phyloP scores from a whole-genome alignment of 768 basidiomycete species.

The Rhizopogon sp. region DNA sequence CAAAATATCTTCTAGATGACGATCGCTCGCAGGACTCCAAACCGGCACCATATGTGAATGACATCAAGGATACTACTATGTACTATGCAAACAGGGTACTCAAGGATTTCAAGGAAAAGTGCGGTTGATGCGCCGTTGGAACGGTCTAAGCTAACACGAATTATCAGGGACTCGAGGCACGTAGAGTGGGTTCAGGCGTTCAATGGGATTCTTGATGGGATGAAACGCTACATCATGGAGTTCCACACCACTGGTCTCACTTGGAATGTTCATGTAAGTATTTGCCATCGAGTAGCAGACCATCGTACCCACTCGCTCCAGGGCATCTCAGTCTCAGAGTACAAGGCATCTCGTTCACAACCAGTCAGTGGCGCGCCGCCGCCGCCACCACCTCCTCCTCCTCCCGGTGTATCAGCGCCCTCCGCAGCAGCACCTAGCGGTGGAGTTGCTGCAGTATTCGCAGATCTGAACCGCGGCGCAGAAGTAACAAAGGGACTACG shows the following conservation, averaged over 20 bases:
- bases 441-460: conserved; percentile 79
- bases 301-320: conserved; percentile 16
- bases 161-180: conserved; percentile 75
- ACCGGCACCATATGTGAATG: conserved; percentile 74
- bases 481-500: conserved; percentile 86
- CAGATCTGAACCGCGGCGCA: conserved; percentile 84
- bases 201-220: conserved; percentile 64
- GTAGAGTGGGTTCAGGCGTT: conserved; percentile 84
- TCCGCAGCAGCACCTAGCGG: conserved; percentile 41
- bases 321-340: conserved; percentile 57
- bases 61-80: conserved; percentile 79
- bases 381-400: conserved; percentile 52
- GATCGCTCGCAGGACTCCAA: conserved; percentile 49
- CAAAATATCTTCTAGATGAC: not conserved
- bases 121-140: conserved; percentile 21
- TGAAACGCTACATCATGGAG: conserved; percentile 79
- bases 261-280: conserved; percentile 81
- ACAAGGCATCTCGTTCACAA: conserved; percentile 32
- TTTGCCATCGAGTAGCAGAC: not conserved
- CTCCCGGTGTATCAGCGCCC: conserved; percentile 37
- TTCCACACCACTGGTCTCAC: conserved; percentile 80
- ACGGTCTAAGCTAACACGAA: conserved; percentile 4
- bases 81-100: conserved; percentile 90
- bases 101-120: conserved; percentile 94
- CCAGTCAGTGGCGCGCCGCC: conserved; percentile 41